Percentiles rank a stretch among this genome's conserved stretches.
Evolutionary conservation across 2,329 filamentous ascomycete species (phyloP).

Genomic region (Stemphylium vesicarium): DNA sequence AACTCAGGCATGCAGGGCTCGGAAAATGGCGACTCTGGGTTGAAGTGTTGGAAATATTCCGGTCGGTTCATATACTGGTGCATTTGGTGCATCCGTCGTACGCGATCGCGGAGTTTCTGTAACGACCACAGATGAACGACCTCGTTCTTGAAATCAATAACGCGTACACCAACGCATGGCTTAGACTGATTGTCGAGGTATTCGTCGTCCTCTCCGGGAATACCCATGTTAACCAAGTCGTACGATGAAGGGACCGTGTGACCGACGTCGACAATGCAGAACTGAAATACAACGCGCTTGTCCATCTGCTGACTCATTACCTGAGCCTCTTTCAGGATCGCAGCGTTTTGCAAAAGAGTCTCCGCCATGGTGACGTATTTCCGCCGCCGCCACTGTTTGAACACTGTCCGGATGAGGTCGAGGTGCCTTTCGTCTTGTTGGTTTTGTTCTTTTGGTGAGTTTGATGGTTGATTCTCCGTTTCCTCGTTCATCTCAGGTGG

Average conservation of each 20-base stretch:
- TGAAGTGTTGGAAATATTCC: conserved; percentile 92
- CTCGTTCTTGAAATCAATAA: conserved; percentile 86
- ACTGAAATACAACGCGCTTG: conserved; percentile 92
- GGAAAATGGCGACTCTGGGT: conserved; percentile 89
- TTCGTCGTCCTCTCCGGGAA: conserved; percentile 83
- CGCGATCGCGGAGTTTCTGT: conserved; percentile 85
- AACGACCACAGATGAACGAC: conserved; percentile 94
- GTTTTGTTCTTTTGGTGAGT: background rate
- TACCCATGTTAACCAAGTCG: conserved; percentile 91
- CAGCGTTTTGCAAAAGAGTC: conserved; percentile 84
- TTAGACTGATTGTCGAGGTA: conserved; percentile 82
- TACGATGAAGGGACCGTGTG: conserved; percentile 92
- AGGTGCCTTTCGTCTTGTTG: conserved; percentile 72
- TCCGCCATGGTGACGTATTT: conserved; percentile 96
- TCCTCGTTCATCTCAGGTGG: conserved; percentile 55
- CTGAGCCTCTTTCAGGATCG: conserved; percentile 90
- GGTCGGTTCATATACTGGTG: conserved; percentile 95
- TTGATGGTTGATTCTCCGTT: conserved; percentile 34
- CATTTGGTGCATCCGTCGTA: conserved; percentile 94
- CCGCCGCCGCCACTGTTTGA: conserved; percentile 79
- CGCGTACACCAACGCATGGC: conserved; percentile 87
- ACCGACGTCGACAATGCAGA: conserved; percentile 86
- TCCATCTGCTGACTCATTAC: conserved; percentile 97
- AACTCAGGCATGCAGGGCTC: conserved; percentile 92
- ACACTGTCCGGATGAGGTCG: conserved; percentile 68